Conservation (phyloP, 2,329 filamentous ascomycete genomes). For the Fusarium sp. region DNA sequence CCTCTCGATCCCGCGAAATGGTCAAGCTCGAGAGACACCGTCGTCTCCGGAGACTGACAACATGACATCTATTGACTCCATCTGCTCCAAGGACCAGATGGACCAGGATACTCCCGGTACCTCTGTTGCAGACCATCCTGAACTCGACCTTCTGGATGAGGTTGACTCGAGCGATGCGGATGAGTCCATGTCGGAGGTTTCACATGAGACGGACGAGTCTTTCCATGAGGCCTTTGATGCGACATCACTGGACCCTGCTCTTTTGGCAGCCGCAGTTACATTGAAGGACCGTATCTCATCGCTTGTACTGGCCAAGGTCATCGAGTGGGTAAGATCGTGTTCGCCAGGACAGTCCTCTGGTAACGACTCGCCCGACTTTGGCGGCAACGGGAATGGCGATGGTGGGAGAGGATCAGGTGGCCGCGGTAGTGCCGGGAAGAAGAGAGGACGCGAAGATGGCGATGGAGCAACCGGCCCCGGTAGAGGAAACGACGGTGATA, state of each 20-base stretch:
- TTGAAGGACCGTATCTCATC: slow-evolving; percentile 21
- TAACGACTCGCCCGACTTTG: not conserved
- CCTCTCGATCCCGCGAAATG: not conserved
- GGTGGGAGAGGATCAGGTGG: not conserved
- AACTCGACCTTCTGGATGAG: not conserved
- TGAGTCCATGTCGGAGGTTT: slow-evolving; percentile 21
- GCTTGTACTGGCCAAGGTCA: slow-evolving; percentile 6
- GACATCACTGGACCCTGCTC: slow-evolving; percentile 7
- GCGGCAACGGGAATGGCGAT: not conserved
- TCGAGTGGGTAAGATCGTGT: slow-evolving; percentile 20
- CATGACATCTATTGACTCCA: not conserved
- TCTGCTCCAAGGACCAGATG: not conserved
- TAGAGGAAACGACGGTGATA: slow-evolving; percentile 22
- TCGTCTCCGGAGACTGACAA: slow-evolving; percentile 3
- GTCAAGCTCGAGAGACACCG: not conserved
- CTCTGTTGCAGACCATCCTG: not conserved
- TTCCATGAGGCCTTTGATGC: slow-evolving; percentile 22
- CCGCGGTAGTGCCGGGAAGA: not conserved
- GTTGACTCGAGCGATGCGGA: slow-evolving; percentile 17
- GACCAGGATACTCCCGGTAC: slow-evolving; percentile 12
- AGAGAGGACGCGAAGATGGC: slow-evolving; percentile 19
- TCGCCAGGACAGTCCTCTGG: not conserved
- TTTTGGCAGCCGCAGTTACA: slow-evolving; percentile 1
- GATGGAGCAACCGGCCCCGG: not conserved
- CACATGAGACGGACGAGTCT: slow-evolving; percentile 24